phyloP scores from a whole-genome alignment of 1,284 basidiomycete species.

The Melampsora larici-populina region DNA sequence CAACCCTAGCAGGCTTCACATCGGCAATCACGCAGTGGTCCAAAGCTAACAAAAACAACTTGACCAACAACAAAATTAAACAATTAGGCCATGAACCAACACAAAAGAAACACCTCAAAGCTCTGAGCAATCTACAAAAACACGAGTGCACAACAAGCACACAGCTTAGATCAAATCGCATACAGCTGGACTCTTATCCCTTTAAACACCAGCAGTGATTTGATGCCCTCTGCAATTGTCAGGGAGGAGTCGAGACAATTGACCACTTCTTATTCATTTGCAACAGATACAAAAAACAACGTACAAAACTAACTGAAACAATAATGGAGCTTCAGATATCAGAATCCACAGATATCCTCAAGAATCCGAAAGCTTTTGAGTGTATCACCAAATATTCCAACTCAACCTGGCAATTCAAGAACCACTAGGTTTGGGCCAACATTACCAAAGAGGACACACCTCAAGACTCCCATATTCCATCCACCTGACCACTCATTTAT shows the following conservation, averaged over 20 bases:
- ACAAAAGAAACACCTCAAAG: neutral
- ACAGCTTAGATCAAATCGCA: constrained; percentile 11
- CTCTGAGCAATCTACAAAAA: neutral
- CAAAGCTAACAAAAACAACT: neutral
- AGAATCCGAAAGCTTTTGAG: no score
- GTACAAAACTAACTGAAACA: no score
- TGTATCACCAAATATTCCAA: no score
- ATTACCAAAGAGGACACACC: no score
- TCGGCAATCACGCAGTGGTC: neutral
- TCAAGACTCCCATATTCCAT: no score
- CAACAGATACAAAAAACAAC: no score
- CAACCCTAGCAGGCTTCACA: neutral
- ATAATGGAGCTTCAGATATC: no score
- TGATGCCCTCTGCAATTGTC: neutral
- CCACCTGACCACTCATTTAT: no score
- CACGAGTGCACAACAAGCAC: neutral
- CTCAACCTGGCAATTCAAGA: no score
- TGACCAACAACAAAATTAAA: neutral
- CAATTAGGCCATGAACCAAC: neutral
- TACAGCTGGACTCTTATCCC: neutral
- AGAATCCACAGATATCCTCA: no score
- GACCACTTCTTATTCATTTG: neutral
- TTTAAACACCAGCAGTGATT: neutral
- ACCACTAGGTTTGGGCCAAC: no score
- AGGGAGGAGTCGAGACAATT: neutral